Evolutionary conservation across 306 rosid genomes (phyloP).

Genomic region (Lathyrus aphaca): DNA sequence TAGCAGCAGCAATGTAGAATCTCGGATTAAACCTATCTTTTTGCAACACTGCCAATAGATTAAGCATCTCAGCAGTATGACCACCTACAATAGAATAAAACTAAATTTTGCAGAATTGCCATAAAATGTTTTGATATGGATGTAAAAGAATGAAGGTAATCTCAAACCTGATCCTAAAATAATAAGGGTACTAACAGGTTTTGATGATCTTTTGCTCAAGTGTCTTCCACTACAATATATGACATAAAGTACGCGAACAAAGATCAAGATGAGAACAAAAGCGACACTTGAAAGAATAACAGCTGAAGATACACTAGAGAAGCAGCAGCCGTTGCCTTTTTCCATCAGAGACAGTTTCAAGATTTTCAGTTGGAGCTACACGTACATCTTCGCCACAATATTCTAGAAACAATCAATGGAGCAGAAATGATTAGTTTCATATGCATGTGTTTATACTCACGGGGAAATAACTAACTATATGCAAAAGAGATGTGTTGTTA

Average conservation of each 20-base stretch:
- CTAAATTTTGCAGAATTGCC: conserved; percentile 5
- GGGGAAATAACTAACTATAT: neutral
- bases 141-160: conserved; percentile 27
- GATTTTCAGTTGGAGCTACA: conserved; percentile 34
- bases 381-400: conserved; percentile 27
- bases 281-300: conserved; percentile 35
- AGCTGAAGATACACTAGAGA: conserved; percentile 39
- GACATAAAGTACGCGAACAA: conserved; percentile 50
- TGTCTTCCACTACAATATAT: conserved; percentile 40
- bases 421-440: conserved; percentile 27
- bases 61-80: conserved; percentile 95
- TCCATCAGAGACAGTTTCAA: conserved; percentile 45
- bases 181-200: conserved; percentile 51
- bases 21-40: conserved; percentile 69
- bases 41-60: conserved; percentile 69
- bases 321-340: conserved; percentile 41
- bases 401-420: conserved; percentile 18
- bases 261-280: conserved; percentile 38
- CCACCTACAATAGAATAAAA: conserved; percentile 54
- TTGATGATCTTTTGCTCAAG: conserved; percentile 36
- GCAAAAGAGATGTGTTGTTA: conserved; percentile 13
- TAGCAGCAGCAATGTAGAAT: conserved; percentile 82
- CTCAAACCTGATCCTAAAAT: conserved; percentile 64
- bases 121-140: conserved; percentile 23
- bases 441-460: neutral